phyloP scores from a whole-genome alignment of 2,329 filamentous ascomycete species.

The Pezicula carpinea region DNA sequence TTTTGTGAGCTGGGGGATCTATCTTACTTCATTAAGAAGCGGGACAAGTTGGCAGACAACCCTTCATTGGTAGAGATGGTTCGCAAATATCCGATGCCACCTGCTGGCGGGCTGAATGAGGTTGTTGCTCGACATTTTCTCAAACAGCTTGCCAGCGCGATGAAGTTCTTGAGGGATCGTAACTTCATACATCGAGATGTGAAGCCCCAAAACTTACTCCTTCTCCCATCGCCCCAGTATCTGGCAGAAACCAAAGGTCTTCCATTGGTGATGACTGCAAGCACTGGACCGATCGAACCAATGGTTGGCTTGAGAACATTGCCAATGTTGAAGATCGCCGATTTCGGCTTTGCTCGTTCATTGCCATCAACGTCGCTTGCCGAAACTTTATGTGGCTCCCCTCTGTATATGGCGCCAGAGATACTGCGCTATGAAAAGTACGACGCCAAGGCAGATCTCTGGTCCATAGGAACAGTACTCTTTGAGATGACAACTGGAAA shows the following conservation, averaged over 20 bases:
- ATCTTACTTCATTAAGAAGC: constrained; percentile 93
- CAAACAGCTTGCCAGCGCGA: constrained; percentile 87
- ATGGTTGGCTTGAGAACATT: constrained; percentile 76
- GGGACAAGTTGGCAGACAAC: constrained; percentile 73
- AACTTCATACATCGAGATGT: constrained; percentile 96
- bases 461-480: constrained; percentile 93
- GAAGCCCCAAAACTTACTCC: constrained; percentile 91
- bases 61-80: constrained; percentile 86
- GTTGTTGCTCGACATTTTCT: constrained; percentile 95
- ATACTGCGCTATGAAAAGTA: constrained; percentile 97
- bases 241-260: constrained; percentile 54
- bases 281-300: constrained; percentile 75
- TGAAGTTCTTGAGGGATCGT: constrained; percentile 78
- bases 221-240: constrained; percentile 77
- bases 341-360: constrained; percentile 96
- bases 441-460: constrained; percentile 92
- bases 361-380: constrained; percentile 87
- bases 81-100: constrained; percentile 81
- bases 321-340: constrained; percentile 95
- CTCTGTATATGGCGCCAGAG: constrained; percentile 97
- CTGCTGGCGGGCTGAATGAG: constrained; percentile 84
- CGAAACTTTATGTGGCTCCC: constrained; percentile 93
- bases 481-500: constrained; percentile 93
- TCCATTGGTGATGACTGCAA: constrained; percentile 70
- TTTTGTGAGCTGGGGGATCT: constrained; percentile 95